phyloP scores from a whole-genome alignment of 345 rosid genomes.

The Schrenkiella parvula region DNA sequence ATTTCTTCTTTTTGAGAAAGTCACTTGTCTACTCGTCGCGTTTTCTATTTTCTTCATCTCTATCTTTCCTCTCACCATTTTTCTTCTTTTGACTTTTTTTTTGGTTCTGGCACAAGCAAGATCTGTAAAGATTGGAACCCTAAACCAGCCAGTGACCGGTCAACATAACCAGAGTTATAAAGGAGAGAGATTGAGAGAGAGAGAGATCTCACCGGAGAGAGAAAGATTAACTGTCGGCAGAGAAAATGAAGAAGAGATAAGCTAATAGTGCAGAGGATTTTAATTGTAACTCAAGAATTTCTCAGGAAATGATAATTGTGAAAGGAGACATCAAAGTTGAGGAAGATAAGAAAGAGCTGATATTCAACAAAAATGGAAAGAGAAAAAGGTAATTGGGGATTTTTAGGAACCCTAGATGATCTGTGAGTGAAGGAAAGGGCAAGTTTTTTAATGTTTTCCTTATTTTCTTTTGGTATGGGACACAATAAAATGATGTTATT shows the following conservation, averaged over 20 bases:
- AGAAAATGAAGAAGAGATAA: background rate
- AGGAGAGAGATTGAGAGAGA: background rate
- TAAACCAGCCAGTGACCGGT: background rate
- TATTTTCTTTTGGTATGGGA: conserved; percentile 10
- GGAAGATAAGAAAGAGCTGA: background rate
- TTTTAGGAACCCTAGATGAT: conserved; percentile 28
- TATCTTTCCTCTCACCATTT: conserved; percentile 37
- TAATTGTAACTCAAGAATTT: background rate
- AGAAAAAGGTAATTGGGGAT: conserved; percentile 9
- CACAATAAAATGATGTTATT: conserved; percentile 11
- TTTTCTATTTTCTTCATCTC: conserved; percentile 39
- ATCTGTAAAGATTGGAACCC: conserved; percentile 20
- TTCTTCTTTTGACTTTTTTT: conserved; percentile 3
- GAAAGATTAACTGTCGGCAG: background rate
- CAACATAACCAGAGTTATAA: background rate
- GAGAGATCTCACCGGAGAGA: conserved; percentile 17
- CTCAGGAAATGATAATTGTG: background rate
- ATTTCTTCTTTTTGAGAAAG: conserved; percentile 35
- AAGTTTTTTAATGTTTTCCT: conserved; percentile 8
- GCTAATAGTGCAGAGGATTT: background rate
- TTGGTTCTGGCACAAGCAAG: conserved; percentile 6
- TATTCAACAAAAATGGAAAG: conserved; percentile 22
- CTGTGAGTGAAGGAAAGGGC: conserved; percentile 22
- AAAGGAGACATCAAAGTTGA: background rate
- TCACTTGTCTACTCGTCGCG: conserved; percentile 33